Evolutionary conservation across 306 rosid genomes (phyloP).

Genomic region (Casuarina cunninghamiana): DNA sequence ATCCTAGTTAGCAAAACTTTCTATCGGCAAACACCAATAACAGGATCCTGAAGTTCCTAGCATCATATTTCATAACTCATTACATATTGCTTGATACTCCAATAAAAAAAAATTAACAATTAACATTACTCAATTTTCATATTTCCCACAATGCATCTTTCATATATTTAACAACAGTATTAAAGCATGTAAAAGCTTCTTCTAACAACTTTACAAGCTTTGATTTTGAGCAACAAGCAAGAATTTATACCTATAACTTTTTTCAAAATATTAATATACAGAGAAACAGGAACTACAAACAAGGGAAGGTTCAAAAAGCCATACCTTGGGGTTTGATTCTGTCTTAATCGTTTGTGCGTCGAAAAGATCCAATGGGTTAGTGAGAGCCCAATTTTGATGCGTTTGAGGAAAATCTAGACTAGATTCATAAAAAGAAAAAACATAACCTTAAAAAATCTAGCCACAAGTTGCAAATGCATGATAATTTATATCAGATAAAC

Average conservation of each 20-base stretch:
- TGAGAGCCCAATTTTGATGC: slow-evolving; percentile 81
- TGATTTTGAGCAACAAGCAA: neutral
- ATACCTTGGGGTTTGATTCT: slow-evolving; percentile 93
- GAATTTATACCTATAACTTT: neutral
- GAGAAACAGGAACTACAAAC: slow-evolving; percentile 4
- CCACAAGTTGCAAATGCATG: slow-evolving; percentile 14
- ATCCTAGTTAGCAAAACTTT: neutral
- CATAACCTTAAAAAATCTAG: slow-evolving; percentile 31
- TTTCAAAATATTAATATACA: neutral
- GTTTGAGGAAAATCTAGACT: slow-evolving; percentile 87
- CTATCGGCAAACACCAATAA: neutral
- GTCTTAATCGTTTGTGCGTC: slow-evolving; percentile 66
- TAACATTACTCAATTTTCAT: neutral
- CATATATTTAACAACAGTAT: neutral
- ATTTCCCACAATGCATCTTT: neutral
- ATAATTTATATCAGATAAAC: slow-evolving; percentile 15
- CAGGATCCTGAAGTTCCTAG: neutral
- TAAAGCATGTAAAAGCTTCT: neutral
- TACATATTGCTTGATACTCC: neutral
- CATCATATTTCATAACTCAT: neutral
- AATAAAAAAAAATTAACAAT: neutral
- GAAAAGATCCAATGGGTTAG: slow-evolving; percentile 87
- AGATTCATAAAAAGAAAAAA: slow-evolving; percentile 47
- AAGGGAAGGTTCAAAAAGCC: slow-evolving; percentile 21
- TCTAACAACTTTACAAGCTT: neutral